These are phyloP conservation scores for Cercospora nicotianae DNA, from an alignment of 2,329 filamentous ascomycete genomes.

Conservation along the genomic window DNA sequence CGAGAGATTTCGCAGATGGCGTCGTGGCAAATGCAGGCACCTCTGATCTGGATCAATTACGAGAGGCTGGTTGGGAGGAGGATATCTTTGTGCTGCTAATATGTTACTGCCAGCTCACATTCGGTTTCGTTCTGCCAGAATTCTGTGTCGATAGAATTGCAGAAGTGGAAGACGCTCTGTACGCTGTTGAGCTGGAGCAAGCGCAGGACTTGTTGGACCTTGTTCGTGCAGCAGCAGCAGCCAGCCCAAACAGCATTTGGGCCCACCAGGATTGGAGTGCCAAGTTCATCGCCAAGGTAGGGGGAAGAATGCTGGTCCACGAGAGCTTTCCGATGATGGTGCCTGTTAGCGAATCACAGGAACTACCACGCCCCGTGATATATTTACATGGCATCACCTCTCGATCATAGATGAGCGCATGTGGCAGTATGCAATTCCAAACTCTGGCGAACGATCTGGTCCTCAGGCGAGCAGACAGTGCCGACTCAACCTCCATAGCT, in stretches of 20 bases:
- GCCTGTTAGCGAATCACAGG: conserved; percentile 21
- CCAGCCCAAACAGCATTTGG: conserved; percentile 30
- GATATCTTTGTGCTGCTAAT: conserved; percentile 40
- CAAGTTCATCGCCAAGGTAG: conserved; percentile 35
- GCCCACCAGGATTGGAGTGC: conserved; percentile 31
- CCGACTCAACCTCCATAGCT: neutral
- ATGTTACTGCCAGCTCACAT: conserved; percentile 30
- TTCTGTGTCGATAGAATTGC: conserved; percentile 19
- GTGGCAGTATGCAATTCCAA: neutral
- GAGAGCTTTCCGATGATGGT: conserved; percentile 40
- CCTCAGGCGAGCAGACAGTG: neutral
- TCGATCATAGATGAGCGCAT: neutral
- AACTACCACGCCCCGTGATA: conserved; percentile 34
- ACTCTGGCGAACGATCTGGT: neutral
- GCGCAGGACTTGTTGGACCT: conserved; percentile 31
- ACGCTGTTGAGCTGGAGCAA: conserved; percentile 24
- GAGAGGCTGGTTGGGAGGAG: conserved; percentile 40
- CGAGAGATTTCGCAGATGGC: conserved; percentile 35
- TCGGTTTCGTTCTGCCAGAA: conserved; percentile 26
- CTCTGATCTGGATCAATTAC: conserved; percentile 33
- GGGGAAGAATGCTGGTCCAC: conserved; percentile 33
- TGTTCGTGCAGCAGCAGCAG: conserved; percentile 26
- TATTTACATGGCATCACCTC: conserved; percentile 23
- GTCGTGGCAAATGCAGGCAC: conserved; percentile 37
- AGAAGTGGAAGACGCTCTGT: conserved; percentile 16